phyloP scores from a whole-genome alignment of 352 stramenopile species.

The Phytophthora pistaciae region DNA sequence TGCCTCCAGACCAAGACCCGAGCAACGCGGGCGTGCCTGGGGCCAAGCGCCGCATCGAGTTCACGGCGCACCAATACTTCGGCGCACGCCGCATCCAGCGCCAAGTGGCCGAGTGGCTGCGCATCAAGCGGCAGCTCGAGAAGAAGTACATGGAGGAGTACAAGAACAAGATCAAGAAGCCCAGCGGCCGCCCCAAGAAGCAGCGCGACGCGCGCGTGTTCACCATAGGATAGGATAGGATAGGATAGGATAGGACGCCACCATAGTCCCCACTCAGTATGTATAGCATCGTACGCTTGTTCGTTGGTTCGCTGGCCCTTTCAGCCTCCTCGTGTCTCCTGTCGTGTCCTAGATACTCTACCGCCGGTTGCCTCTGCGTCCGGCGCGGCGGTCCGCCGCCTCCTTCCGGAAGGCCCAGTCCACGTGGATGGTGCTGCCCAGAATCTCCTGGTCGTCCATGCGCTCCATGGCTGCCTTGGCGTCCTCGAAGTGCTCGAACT shows the following conservation, averaged over 20 bases:
- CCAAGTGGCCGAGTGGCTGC: constrained; percentile 65
- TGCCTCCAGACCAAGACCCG: constrained; percentile 47
- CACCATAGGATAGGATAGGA: constrained; percentile 60
- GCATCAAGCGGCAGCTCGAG: constrained; percentile 74
- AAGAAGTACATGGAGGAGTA: constrained; percentile 83
- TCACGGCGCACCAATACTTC: constrained; percentile 76
- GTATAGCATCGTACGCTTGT: neutral
- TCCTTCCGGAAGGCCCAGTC: constrained; percentile 95
- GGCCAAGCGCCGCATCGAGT: constrained; percentile 59
- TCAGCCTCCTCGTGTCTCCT: neutral
- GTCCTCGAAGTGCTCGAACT: constrained; percentile 94
- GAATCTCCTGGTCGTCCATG: constrained; percentile 93
- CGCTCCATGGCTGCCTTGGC: constrained; percentile 92
- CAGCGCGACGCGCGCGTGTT: constrained; percentile 79
- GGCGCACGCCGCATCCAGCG: constrained; percentile 69
- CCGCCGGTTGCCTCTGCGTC: constrained; percentile 52
- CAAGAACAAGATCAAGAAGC: constrained; percentile 90
- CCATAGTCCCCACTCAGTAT: too few relatives aligned
- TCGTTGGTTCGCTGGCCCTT: neutral
- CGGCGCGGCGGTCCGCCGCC: constrained; percentile 30
- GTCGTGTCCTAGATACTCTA: constrained; percentile 35
- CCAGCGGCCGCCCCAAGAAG: constrained; percentile 77
- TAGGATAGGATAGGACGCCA: neutral
- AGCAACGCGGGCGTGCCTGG: constrained; percentile 7
- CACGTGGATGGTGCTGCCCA: constrained; percentile 92